These are phyloP conservation scores for Phytophthora syringae DNA, from an alignment of 352 stramenopile genomes.

Conservation along the genomic window DNA sequence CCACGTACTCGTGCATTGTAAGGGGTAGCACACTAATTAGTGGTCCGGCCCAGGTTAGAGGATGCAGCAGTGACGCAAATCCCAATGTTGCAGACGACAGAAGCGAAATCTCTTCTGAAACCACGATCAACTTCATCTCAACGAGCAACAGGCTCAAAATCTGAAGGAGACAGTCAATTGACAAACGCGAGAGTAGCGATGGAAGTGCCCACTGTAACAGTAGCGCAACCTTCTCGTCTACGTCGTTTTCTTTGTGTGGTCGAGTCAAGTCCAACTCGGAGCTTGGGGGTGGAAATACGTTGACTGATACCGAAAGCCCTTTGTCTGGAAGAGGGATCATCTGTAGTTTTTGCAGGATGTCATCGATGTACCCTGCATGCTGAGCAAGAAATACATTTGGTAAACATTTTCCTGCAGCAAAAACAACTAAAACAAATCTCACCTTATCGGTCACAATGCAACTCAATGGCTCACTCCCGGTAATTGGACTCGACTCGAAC, in stretches of 20 bases:
- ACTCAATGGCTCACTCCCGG: constrained; percentile 9
- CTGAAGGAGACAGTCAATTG: constrained; percentile 51
- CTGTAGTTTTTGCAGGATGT: constrained; percentile 37
- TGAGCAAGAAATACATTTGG: constrained; percentile 19
- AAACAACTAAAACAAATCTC: neutral
- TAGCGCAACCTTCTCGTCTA: constrained; percentile 45
- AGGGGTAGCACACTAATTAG: constrained; percentile 57
- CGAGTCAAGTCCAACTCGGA: constrained; percentile 34
- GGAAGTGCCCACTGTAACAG: constrained; percentile 59
- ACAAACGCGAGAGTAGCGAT: constrained; percentile 37
- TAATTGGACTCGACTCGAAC: constrained; percentile 7
- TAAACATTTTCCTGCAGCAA: neutral
- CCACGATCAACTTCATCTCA: constrained; percentile 63
- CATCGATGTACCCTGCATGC: constrained; percentile 49
- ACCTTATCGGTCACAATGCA: constrained; percentile 58
- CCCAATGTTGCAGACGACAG: constrained; percentile 52
- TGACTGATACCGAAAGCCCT: constrained; percentile 16
- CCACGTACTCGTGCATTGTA: constrained; percentile 62
- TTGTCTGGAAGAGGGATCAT: constrained; percentile 23
- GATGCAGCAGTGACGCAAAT: constrained; percentile 50
- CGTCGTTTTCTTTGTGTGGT: constrained; percentile 37
- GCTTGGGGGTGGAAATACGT: constrained; percentile 28
- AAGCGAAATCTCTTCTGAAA: constrained; percentile 50
- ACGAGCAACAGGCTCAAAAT: constrained; percentile 49
- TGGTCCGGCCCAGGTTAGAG: constrained; percentile 56